Conservation (phyloP, 768 basidiomycete genomes). For the Boletus insuetus region DNA sequence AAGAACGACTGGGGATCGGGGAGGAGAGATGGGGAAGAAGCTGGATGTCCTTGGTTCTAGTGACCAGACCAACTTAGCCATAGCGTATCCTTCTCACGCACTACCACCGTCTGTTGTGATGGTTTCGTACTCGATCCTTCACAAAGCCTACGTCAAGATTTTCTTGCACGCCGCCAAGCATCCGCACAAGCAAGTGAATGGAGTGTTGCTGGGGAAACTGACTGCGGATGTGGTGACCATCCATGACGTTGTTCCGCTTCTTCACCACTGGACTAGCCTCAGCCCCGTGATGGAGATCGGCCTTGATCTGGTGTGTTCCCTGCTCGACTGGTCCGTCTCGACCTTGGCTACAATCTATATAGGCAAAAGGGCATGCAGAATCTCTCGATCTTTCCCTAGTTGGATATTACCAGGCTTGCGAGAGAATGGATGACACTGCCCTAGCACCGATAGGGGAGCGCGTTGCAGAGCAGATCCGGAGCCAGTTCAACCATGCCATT, state of each 20-base stretch:
- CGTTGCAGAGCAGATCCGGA: slow-evolving; percentile 53
- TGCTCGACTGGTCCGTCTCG: background rate
- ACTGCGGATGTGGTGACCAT: slow-evolving; percentile 42
- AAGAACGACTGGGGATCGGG: no score
- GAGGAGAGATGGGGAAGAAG: no score
- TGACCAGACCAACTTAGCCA: no score
- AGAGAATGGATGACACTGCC: slow-evolving; percentile 55
- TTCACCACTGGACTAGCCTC: slow-evolving; percentile 83
- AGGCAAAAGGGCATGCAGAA: slow-evolving; percentile 63
- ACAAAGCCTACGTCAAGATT: slow-evolving; percentile 68
- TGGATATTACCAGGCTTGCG: slow-evolving; percentile 76
- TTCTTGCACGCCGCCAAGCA: slow-evolving; percentile 80
- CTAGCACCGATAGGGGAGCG: slow-evolving; percentile 66
- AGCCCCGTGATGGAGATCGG: slow-evolving; percentile 88
- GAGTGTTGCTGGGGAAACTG: slow-evolving; percentile 66
- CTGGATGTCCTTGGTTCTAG: no score
- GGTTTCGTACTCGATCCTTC: slow-evolving; percentile 50
- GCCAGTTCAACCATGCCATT: slow-evolving; percentile 55
- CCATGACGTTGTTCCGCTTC: slow-evolving; percentile 68
- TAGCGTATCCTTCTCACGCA: slow-evolving; percentile 1
- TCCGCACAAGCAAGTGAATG: slow-evolving; percentile 72
- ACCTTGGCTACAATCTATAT: slow-evolving; percentile 2
- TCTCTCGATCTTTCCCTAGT: slow-evolving; percentile 53
- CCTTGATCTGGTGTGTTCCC: slow-evolving; percentile 60
- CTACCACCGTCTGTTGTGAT: slow-evolving; percentile 9